Evolutionary conservation across 1,139 yeast species (phyloP), one percentile per base, ranked within the genome.

Genomic region (Meyerozyma carpophila): DNA sequence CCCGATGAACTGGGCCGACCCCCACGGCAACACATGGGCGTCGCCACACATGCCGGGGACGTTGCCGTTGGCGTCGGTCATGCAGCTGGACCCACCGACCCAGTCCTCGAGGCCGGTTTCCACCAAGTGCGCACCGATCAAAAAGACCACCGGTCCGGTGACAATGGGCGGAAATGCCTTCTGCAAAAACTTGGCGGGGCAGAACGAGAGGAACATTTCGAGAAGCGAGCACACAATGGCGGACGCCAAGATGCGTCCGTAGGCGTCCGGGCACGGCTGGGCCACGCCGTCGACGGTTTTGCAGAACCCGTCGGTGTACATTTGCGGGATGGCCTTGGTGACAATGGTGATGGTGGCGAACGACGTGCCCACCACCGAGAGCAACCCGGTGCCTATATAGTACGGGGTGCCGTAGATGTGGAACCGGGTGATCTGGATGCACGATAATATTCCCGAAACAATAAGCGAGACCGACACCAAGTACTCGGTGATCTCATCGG

Each of bases 361-460:
- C 0, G 94, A 84, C 11, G 94, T 85, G 48, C 96, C 97, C 26
- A 89, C 93, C 37, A 90, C 95, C 7, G 94, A 84, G 43, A 90
- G 72, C 57, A 88, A 65, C 21, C 97, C 97, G 0, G 96, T 87
- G 32, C 96, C 97, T 25, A 90, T 60, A 57, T 77, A 85, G 62
- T 84, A 86, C 14, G 81, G 81, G 5, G 96, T 86, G 39, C 73
- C 77, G 31, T 73, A 82, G 44, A 89, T 77, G 54, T 80, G 88
- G 67, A 89, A 80, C 47, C 96, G 75, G 10, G 94, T 82, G 58
- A 90, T 86, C 63, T 90, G 96, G 51, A 89, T 65, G 43, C 75
- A 57, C 1, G 96, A 84, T 47, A 89, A 70, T 29, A 87, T 54
- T 7, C 94, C 96, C 7, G 91, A 81, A 28, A 78, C 80, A 51